phyloP scores from a whole-genome alignment of 495 filamentous ascomycete species.

The Geopyxis carbonaria region DNA sequence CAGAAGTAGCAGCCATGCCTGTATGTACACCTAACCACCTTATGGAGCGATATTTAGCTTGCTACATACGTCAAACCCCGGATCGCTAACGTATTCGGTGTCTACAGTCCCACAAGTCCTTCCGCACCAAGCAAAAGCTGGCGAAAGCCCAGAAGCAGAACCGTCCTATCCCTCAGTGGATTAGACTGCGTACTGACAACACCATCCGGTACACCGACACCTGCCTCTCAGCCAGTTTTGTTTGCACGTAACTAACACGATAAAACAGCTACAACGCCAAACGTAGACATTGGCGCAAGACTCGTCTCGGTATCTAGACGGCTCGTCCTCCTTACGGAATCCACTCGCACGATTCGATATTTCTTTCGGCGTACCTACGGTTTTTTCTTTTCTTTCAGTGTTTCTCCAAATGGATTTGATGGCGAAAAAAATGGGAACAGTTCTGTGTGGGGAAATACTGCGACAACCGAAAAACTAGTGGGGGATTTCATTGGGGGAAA shows the following conservation, averaged over 20 bases:
- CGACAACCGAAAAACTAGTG: too few relatives aligned
- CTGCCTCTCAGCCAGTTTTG: not conserved
- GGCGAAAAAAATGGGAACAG: too few relatives aligned
- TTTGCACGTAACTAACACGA: not conserved
- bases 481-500: too few relatives aligned
- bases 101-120: slow-evolving; percentile 87
- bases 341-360: too few relatives aligned
- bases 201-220: slow-evolving; percentile 69
- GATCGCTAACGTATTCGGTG: not conserved
- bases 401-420: not conserved
- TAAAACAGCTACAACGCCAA: slow-evolving; percentile 89
- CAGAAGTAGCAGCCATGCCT: slow-evolving; percentile 6
- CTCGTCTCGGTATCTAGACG: slow-evolving; percentile 87
- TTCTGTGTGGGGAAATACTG: too few relatives aligned
- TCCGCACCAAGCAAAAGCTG: slow-evolving; percentile 99
- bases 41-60: too few relatives aligned
- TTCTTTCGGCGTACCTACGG: slow-evolving; percentile 4
- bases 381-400: not conserved
- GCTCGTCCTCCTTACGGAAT: slow-evolving; percentile 14
- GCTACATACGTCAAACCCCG: too few relatives aligned
- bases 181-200: slow-evolving; percentile 91
- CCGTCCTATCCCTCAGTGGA: slow-evolving; percentile 98
- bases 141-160: slow-evolving; percentile 99
- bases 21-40: slow-evolving; percentile 1
- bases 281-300: slow-evolving; percentile 99